phyloP scores from a whole-genome alignment of 106 monocot species.

The Acorus calamus region DNA sequence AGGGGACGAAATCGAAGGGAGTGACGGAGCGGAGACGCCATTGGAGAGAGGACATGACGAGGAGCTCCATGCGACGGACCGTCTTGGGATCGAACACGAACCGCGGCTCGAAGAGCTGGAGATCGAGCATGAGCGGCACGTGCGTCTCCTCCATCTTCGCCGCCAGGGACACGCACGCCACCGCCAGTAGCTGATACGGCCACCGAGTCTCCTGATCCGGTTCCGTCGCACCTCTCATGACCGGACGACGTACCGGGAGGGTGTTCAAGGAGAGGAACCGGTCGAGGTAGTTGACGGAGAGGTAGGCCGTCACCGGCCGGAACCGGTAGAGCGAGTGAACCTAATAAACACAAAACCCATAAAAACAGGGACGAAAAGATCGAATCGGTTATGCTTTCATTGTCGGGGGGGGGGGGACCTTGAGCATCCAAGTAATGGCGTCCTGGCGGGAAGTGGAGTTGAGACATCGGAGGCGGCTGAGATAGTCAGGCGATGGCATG shows the following conservation, averaged over 20 bases:
- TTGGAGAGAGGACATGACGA: conserved; percentile 48
- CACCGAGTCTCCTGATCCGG: conserved; percentile 9
- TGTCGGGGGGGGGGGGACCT: conserved; percentile 10
- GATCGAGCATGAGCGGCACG: conserved; percentile 44
- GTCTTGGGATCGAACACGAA: conserved; percentile 50
- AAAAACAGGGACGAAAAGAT: not conserved
- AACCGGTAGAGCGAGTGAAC: conserved; percentile 45
- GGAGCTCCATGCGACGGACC: conserved; percentile 64
- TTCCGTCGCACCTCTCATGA: not conserved
- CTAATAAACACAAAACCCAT: conserved; percentile 8
- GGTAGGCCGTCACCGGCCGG: conserved; percentile 42
- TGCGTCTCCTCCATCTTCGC: conserved; percentile 82
- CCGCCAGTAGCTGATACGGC: conserved; percentile 71
- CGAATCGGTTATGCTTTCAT: not conserved
- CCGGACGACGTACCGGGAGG: conserved; percentile 28
- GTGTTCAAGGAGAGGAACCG: conserved; percentile 49
- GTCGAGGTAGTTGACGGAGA: conserved; percentile 79
- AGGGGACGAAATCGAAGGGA: conserved; percentile 64
- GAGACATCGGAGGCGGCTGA: conserved; percentile 21
- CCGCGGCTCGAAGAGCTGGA: conserved; percentile 34
- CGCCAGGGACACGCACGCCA: conserved; percentile 72
- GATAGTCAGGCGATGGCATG: conserved; percentile 30
- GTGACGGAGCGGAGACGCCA: conserved; percentile 72
- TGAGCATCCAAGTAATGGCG: conserved; percentile 66
- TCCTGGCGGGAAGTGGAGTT: conserved; percentile 43